Conservation (phyloP, 2,329 filamentous ascomycete species). For the Paecilomyces formosus region DNA sequence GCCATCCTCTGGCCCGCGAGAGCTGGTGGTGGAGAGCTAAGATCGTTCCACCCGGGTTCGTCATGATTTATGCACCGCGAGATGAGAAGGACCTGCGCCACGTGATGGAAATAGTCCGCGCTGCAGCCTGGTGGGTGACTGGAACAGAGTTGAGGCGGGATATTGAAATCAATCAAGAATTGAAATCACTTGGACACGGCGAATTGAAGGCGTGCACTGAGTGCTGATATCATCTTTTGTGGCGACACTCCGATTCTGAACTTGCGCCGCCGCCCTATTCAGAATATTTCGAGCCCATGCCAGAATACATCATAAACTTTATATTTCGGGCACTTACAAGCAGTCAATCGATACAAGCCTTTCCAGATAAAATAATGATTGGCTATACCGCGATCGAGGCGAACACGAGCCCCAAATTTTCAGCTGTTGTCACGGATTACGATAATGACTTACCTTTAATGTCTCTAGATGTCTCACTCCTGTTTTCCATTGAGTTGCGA, state of each 20-base stretch:
- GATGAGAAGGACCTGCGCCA: slow-evolving; percentile 60
- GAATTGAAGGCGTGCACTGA: background rate
- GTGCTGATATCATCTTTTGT: background rate
- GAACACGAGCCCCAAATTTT: background rate
- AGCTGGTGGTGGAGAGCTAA: slow-evolving; percentile 58
- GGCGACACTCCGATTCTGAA: background rate
- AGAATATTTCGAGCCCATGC: background rate
- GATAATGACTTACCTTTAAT: background rate
- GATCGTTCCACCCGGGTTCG: slow-evolving; percentile 66
- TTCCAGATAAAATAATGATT: background rate
- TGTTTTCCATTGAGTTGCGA: background rate
- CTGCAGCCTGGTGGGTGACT: slow-evolving; percentile 58
- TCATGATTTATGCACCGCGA: slow-evolving; percentile 76
- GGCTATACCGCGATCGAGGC: background rate
- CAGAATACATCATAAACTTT: background rate
- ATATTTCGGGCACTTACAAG: background rate
- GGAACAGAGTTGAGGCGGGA: background rate
- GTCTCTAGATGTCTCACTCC: background rate
- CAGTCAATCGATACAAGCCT: background rate
- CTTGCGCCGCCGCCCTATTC: background rate
- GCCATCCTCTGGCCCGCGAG: slow-evolving; percentile 47
- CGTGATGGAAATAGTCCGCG: slow-evolving; percentile 63
- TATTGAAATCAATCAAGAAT: background rate
- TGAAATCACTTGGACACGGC: background rate
- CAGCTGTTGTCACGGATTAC: background rate